phyloP scores from a whole-genome alignment of 441 rosid genomes.

The Pelargonium australe region DNA sequence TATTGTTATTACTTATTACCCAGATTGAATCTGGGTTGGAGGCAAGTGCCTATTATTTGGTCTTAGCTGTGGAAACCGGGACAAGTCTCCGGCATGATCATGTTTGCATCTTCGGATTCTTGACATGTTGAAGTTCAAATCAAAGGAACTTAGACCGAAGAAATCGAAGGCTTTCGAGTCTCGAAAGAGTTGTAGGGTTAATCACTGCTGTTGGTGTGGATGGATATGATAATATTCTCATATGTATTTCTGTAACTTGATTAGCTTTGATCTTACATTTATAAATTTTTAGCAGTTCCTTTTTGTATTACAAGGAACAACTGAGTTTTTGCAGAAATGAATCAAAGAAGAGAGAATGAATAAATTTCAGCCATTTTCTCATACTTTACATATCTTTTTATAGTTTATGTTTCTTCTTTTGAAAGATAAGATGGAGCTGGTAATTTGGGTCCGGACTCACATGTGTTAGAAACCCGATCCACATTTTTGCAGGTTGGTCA shows the following conservation, averaged over 20 bases:
- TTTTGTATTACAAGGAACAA: constrained; percentile 1
- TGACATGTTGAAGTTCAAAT: not conserved
- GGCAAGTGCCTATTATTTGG: not conserved
- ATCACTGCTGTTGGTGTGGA: not conserved
- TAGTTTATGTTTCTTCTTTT: not conserved
- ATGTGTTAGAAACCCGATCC: too few relatives aligned
- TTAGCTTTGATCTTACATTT: not conserved
- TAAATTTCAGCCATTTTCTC: not conserved
- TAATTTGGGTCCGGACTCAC: too few relatives aligned
- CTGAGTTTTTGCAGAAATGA: not conserved
- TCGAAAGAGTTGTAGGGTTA: not conserved
- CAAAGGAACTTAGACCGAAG: not conserved
- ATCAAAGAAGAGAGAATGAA: not conserved
- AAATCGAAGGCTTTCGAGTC: not conserved
- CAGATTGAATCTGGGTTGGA: constrained; percentile 23
- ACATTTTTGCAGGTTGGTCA: too few relatives aligned
- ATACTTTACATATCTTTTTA: not conserved
- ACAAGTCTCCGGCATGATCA: not conserved
- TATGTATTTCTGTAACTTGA: not conserved
- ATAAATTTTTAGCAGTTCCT: not conserved
- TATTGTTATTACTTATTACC: constrained; percentile 14
- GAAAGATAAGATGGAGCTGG: not conserved
- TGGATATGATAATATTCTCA: not conserved
- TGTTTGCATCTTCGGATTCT: not conserved
- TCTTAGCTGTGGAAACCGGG: not conserved